Evolutionary conservation across 192 early-diverging fungal species (phyloP), one percentile per base, ranked within the genome.

Genomic region (Coemansia sp.): DNA sequence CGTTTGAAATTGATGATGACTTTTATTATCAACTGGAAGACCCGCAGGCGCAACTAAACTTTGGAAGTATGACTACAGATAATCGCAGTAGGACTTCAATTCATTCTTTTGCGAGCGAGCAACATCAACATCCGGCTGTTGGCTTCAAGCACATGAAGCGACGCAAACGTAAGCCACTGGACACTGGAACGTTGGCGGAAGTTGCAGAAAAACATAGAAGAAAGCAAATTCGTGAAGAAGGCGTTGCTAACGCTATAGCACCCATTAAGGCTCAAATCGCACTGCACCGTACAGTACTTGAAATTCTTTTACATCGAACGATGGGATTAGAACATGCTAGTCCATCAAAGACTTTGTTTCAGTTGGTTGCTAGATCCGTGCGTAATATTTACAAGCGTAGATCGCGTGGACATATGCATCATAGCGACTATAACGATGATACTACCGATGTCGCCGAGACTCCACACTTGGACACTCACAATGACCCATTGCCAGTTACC

Each of bases 1-100:
- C 76, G 38, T 71, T 72, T 25, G 69, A 71, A 34, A 72, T 78
- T 7, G 76, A 78, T 26, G 58, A 65, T 24, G 26, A 57, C 1
- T 78, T 78, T 26, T 67, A 68, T 44, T 59, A 54, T 48, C 65
- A 65, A 8, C 7, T 77, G 54, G 52, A 71, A 14, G 56, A 67
- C 14, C 69, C 61, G 5, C 44, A 49, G n/a, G 61, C 61, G 0
- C 70, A 62, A 55, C 44, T 65, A 48, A 51, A 58, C 25, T 56
- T 60, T 41, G 74, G 74, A 0, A 71, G 55, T 19, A 76, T 76
- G 74, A 50, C 74, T 2, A 56, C 58, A 8, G 47, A 52, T 0
- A 62, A 62, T 32, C 38, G 50, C 53, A 74, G 73, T 58, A 51
- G 27, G 38, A 31, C 7, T 7, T 74, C 71, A 27, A 2, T 55